Evolutionary conservation across 1,284 basidiomycete species (phyloP).

Genomic region (Puccinia triticina): DNA sequence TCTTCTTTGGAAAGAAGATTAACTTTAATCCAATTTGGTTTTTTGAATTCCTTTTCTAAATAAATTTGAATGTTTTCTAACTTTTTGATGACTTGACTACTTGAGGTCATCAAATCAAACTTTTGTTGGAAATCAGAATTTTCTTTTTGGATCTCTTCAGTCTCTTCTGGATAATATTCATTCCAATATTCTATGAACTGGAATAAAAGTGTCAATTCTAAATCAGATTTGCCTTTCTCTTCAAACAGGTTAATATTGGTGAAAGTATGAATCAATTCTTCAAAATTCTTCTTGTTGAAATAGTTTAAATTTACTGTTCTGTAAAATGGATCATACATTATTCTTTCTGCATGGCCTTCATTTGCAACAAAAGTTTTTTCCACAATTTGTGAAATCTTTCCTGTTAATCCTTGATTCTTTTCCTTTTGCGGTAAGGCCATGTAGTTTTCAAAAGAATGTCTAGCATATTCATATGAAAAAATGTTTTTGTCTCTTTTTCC

Average conservation of each 20-base stretch:
- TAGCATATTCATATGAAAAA: too few species aligned
- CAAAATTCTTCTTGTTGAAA: too few species aligned
- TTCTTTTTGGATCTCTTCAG: not conserved
- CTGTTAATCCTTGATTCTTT: too few species aligned
- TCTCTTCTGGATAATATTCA: not conserved
- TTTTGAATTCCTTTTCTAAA: not conserved
- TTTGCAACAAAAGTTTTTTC: too few species aligned
- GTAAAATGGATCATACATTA: too few species aligned
- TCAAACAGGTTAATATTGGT: not conserved
- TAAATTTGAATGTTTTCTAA: not conserved
- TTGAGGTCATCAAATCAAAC: not conserved
- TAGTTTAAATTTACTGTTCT: too few species aligned
- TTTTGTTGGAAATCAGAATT: not conserved
- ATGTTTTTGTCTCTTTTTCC: too few species aligned
- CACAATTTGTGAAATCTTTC: too few species aligned
- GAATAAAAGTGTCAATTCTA: not conserved
- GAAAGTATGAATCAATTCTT: not conserved
- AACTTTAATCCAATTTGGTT: not conserved
- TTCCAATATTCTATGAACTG: not conserved
- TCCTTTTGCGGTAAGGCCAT: too few species aligned
- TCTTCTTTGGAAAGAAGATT: not conserved
- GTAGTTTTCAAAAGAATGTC: too few species aligned
- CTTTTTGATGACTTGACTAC: not conserved
- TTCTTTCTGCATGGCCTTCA: too few species aligned
- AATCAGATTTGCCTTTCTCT: not conserved